These are phyloP conservation scores for Plenodomus tracheiphilus DNA, from an alignment of 2,329 filamentous ascomycete species.

Conservation along the genomic window DNA sequence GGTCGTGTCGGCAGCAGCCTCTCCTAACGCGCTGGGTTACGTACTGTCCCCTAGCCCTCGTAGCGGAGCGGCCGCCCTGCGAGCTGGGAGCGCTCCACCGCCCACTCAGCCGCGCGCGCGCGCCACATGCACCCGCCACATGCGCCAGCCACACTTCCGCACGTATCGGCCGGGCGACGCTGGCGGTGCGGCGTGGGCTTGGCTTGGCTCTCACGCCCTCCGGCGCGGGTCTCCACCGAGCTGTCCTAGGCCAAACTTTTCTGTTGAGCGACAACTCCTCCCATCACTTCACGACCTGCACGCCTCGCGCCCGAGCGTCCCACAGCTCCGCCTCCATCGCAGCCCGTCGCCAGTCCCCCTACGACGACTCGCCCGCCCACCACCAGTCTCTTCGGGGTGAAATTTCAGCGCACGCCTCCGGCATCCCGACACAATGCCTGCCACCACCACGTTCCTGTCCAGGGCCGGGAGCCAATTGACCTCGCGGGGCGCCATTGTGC, in stretches of 20 bases:
- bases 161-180: too few species aligned
- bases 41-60: slow-evolving; percentile 17
- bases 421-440: slow-evolving; percentile 58
- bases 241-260: slow-evolving; percentile 28
- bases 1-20: slow-evolving; percentile 13
- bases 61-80: too few species aligned
- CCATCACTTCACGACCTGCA: slow-evolving; percentile 21
- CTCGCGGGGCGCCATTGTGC: slow-evolving; percentile 45
- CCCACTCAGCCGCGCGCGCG: neutral
- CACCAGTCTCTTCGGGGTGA: slow-evolving; percentile 18
- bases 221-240: slow-evolving; percentile 21
- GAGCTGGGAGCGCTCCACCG: too few species aligned
- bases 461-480: slow-evolving; percentile 51
- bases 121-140: too few species aligned
- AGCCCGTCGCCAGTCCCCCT: slow-evolving; percentile 25
- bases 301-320: slow-evolving; percentile 21
- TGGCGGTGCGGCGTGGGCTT: neutral
- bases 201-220: neutral
- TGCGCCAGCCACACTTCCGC: slow-evolving; percentile 4
- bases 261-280: slow-evolving; percentile 36
- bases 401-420: slow-evolving; percentile 27
- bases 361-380: slow-evolving; percentile 8
- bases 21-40: slow-evolving; percentile 7
- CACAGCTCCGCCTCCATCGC: slow-evolving; percentile 16
- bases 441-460: slow-evolving; percentile 50